A percentile compares a stretch with the other conserved stretches of the same genome.
These are phyloP conservation scores for Neurospora sp. DNA, from an alignment of 495 filamentous ascomycete species.

Conservation along the genomic window DNA sequence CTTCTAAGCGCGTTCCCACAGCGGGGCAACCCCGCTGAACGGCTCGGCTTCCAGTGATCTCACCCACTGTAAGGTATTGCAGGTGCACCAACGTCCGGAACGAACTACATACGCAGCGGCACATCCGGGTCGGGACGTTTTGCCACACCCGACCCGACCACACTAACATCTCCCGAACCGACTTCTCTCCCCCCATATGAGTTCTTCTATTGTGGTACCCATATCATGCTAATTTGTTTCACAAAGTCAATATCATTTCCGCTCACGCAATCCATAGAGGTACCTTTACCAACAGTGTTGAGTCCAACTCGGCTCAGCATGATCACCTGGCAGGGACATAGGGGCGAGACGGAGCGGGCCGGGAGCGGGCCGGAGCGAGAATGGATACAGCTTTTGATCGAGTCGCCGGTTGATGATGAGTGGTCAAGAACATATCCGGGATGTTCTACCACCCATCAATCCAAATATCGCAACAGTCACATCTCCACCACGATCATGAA, in stretches of 20 bases:
- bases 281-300: background rate
- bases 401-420: background rate
- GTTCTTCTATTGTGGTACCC: too few relatives aligned
- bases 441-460: background rate
- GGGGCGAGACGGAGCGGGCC: background rate
- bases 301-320: background rate
- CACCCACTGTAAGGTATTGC: background rate
- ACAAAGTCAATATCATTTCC: too few relatives aligned
- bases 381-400: background rate
- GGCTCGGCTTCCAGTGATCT: background rate
- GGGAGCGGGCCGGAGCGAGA: background rate
- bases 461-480: background rate
- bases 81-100: too few relatives aligned
- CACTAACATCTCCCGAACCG: too few relatives aligned
- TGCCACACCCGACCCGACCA: too few relatives aligned
- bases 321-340: background rate
- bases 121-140: too few relatives aligned
- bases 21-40: background rate
- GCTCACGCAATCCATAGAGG: background rate
- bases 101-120: too few relatives aligned
- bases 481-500: too few relatives aligned
- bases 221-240: too few relatives aligned
- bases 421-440: too few relatives aligned
- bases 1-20: background rate
- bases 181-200: too few relatives aligned